Base-by-base conservation (phyloP, 305 asterid genomes). In the Solanum aculeatissimum region DNA sequence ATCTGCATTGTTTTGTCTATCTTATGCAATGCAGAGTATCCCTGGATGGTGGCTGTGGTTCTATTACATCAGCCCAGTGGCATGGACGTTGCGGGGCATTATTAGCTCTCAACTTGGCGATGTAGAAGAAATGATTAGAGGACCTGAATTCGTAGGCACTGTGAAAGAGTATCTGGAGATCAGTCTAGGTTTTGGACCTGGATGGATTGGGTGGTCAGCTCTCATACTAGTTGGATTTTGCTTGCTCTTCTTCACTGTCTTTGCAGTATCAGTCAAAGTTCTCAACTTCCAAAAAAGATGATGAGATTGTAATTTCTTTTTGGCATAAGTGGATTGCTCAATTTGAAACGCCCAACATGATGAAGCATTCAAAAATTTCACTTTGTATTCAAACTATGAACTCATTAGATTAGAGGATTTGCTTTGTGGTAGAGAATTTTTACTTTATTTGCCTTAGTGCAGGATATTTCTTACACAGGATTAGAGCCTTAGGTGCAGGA, bases 41-140 rank as follows among this genome's bases (percentile, higher is more conserved):
- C 97, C 98, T 14, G 91, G 87, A 65, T 95, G 98, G 98, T 95
- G 98, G 98, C 77, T 94, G 87, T 95, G 98, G 98, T 95, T 91
- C 91, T 94, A 95, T 86, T 93, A 95, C 83, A 90, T 95, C 62
- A 92, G 94, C 86, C 98, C 98, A 9, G 78, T 92, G 51, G 91
- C 97, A 3, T 95, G 99, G 99, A 91, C 92, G 8, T 84, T 95
- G 83, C 90, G 97, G 35, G 98, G 98, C 71, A 92, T 94, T 40
- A 92, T 94, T 58, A 89, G 90, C 65, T 95, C 98, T 54, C 98
- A 94, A 85, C 95, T 95, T 19, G 97, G 98, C 2, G 98, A 93
- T 47, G 95, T 95, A 2, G 93, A 93, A 86, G 89, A 94, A 5
- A 77, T 4, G 9, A 87, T 92, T 35, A 82, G n/a, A 5, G 98